Evolutionary conservation across 2,329 filamentous ascomycete species (phyloP), one percentile per base, ranked within the genome.

Genomic region (Didymosphaeria variabile): DNA sequence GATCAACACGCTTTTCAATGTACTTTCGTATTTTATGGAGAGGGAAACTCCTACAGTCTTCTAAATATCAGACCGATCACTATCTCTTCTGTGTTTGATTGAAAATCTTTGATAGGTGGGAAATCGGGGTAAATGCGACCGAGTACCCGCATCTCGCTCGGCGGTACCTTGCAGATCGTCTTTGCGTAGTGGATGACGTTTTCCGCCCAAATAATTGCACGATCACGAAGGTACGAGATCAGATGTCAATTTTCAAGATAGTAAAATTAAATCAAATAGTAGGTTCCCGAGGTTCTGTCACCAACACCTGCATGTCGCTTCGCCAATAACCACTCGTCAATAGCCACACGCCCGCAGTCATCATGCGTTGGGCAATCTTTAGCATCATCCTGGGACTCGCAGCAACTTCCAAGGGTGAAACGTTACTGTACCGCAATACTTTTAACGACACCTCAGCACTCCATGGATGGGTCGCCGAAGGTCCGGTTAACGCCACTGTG

Each of bases 351-450:
- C 15, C 26, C 1, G 17, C 45, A 47, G 15, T 29, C 45, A 29
- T 17, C 21, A 47, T 47, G 45, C 45, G 23, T 21, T 47, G 21
- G 45, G 2, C 45, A 17, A 8, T 12, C 21, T 1, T 47, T 7
- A 29, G 5, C 21, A 47, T 6, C 9, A 21, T 47, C 6, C 17
- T 21, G 15, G 45, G 7, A 9, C 23, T 47, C 23, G 45, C 45
- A 1, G 12, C 45, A 8, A 29, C 17, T 17, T 26, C 45, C 21
- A 47, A 29, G 45, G 45, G 45, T 13, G 75, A 75, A 3, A 72
- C 67, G 17, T 72, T 78, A 13, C 73, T 77, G 70, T 77, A 74
- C 57, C 66, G 71, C 63, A 77, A 76, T 61, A 71, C 69, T 26
- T 72, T 77, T 46, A 62, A 59, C 52, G 61, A 63, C n/a, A 71